Evolutionary conservation across 2,329 filamentous ascomycete genomes (phyloP), one percentile per base, ranked within the genome.

Genomic region (Claviceps humidiphila): DNA sequence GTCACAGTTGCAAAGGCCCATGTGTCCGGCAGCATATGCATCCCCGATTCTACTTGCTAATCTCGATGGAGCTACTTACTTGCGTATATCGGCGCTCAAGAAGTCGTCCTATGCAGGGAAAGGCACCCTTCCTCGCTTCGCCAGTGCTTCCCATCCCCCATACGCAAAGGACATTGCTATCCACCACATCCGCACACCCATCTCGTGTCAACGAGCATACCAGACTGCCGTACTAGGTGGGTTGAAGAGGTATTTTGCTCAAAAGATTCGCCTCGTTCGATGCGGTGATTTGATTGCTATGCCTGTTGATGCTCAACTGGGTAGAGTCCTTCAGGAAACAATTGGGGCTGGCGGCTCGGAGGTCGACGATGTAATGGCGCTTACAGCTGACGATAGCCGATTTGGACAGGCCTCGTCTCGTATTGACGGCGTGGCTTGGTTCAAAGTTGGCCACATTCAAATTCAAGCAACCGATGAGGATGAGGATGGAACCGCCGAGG

Each of bases 41-140:
- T 95, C 93, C 2, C 93, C 93, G 0, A 75, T 97, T 24, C 74
- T 97, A 44, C 76, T 97, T 4, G 84, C 88, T 45, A 98, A 98
- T 61, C 72, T 98, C 34, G 84, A 87, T 3, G 81, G 81, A 51
- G 82, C 89, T 0, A 78, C 84, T 14, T 89, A 91, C 63, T 73
- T 96, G 51, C 85, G 87, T 43, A 76, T 97, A 50, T 84, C 88
- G 1, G 80, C 87, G 1, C 72, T 90, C 44, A 80, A 79, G 62
- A 73, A 74, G 56, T 63, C 68, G 2, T 61, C 70, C 7, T 75
- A 76, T 48, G 69, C 73, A 51, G 70, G 69, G 37, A 78, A 74
- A 58, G 72, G 74, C 5, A 74, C 74, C 7, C 73, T 77, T n/a
- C 70, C 75, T 6, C 80, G 79, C 52, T 75, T 81, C 45, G 75